These are phyloP conservation scores for Colletotrichum sp. DNA, from an alignment of 2,329 filamentous ascomycete genomes.

Conservation along the genomic window DNA sequence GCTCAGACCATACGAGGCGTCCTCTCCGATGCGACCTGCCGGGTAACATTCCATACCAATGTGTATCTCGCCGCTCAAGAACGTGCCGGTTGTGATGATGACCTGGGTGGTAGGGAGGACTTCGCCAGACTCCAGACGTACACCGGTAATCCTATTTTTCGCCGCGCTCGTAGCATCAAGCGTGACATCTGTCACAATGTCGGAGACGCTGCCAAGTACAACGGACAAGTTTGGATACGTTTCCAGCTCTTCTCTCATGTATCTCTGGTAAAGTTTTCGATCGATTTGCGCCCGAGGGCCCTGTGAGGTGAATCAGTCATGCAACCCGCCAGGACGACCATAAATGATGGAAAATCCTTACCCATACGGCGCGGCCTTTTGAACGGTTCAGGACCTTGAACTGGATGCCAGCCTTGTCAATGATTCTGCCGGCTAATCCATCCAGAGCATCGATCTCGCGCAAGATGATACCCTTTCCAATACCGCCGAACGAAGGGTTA, in stretches of 20 bases:
- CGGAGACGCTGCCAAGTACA: constrained; percentile 86
- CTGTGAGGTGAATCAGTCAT: constrained; percentile 31
- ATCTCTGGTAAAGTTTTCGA: constrained; percentile 81
- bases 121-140: constrained; percentile 86
- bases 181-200: constrained; percentile 78
- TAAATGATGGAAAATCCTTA: constrained; percentile 30
- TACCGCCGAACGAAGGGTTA: constrained; percentile 97
- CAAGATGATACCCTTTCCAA: constrained; percentile 96
- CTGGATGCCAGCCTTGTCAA: constrained; percentile 94
- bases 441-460: constrained; percentile 95
- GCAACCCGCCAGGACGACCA: neutral
- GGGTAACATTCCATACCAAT: constrained; percentile 87
- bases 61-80: constrained; percentile 94
- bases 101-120: constrained; percentile 81
- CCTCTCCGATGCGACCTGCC: constrained; percentile 91
- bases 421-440: constrained; percentile 84
- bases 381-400: constrained; percentile 87
- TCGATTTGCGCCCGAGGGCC: constrained; percentile 97
- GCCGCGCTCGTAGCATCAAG: constrained; percentile 41
- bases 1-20: constrained; percentile 89
- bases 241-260: constrained; percentile 88
- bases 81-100: constrained; percentile 95
- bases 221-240: constrained; percentile 81
- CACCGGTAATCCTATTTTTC: constrained; percentile 71
- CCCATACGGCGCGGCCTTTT: constrained; percentile 95